A percentile compares a stretch with the other conserved stretches of the same genome.
phyloP scores from a whole-genome alignment of 192 early-diverging fungal species.

The Allomyces macrogynus region DNA sequence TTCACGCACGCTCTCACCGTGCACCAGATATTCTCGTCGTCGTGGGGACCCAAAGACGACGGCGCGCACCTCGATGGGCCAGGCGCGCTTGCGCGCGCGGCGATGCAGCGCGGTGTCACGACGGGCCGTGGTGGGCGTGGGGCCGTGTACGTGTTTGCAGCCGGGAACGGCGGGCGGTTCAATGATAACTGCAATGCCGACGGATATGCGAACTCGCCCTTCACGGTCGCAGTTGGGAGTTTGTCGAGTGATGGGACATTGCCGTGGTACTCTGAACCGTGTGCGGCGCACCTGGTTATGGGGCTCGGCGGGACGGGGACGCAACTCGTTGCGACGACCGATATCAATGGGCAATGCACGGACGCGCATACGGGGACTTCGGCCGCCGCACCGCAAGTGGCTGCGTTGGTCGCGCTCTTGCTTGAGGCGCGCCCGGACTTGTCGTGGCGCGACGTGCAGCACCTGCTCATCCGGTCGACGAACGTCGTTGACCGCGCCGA shows the following conservation, averaged over 20 bases:
- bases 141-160: slow-evolving; percentile 81
- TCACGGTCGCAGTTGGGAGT: slow-evolving; percentile 80
- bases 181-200: slow-evolving; percentile 92
- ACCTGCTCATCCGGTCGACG: slow-evolving; percentile 56
- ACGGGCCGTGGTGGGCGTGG: slow-evolving; percentile 70
- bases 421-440: slow-evolving; percentile 75
- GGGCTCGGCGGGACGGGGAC: not conserved
- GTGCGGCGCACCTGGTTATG: slow-evolving; percentile 68
- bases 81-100: slow-evolving; percentile 49
- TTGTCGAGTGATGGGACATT: slow-evolving; percentile 53
- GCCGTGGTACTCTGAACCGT: slow-evolving; percentile 69
- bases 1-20: slow-evolving; percentile 72
- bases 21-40: slow-evolving; percentile 92
- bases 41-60: slow-evolving; percentile 87
- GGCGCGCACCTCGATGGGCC: slow-evolving; percentile 72
- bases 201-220: slow-evolving; percentile 87
- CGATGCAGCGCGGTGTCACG: slow-evolving; percentile 64
- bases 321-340: slow-evolving; percentile 38
- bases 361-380: slow-evolving; percentile 74
- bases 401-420: slow-evolving; percentile 73
- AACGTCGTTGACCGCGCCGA: slow-evolving; percentile 47
- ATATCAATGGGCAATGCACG: slow-evolving; percentile 51
- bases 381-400: slow-evolving; percentile 81
- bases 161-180: slow-evolving; percentile 64
- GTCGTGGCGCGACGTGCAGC: slow-evolving; percentile 85